Base-by-base conservation (phyloP, 176 grass and related monocot species). In the Zizania latifolia region DNA sequence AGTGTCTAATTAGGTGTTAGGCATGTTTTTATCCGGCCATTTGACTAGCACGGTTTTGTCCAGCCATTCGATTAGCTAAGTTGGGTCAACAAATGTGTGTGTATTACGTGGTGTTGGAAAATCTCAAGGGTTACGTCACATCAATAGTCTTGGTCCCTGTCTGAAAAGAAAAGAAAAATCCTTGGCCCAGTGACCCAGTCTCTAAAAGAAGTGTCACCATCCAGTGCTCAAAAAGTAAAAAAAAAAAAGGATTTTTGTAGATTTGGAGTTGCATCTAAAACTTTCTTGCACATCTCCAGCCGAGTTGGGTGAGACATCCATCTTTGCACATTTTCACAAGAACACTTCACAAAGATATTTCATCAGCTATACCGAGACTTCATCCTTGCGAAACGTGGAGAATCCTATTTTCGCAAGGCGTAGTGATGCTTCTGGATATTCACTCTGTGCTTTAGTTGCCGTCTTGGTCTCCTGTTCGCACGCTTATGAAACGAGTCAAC, bases 21-120 rank as follows among this genome's bases (percentile, higher is more conserved):
- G 30, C 36, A 28, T 48, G 2, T 37, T 54, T 67, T 62, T 62
- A 39, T 53, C 68, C 31, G 23, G 14, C 38, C 68, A 73, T 62
- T 79, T 68, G 51, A 32, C 68, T 83, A 54, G 71, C 53, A n/a
- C n/a, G 46, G 22, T 54, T 67, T 62, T 62, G 55, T 53, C 68
- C 31, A 29, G 14, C 38, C 68, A 73, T 62, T 79, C 61, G 51
- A 32, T 74, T 83, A 54, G 71, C 53, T n/a, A 23, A 28, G 75
- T 56, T 84, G 50, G 55, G 63, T 80, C 81, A 79, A 75, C 69
- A 70, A 75, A 74, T 79, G 54, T 4, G 6, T 17, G 9, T 46
- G 32, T 37, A 29, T 53, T 78, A 39, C 4, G 27, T 45, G 7
- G 15, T 31, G 32, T 53, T 14, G 10, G 39, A 78, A 44, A 44